Percentiles rank a stretch among this genome's conserved stretches.
Conservation (phyloP, 2,329 filamentous ascomycete genomes). For the Calonectria hongkongensis region DNA sequence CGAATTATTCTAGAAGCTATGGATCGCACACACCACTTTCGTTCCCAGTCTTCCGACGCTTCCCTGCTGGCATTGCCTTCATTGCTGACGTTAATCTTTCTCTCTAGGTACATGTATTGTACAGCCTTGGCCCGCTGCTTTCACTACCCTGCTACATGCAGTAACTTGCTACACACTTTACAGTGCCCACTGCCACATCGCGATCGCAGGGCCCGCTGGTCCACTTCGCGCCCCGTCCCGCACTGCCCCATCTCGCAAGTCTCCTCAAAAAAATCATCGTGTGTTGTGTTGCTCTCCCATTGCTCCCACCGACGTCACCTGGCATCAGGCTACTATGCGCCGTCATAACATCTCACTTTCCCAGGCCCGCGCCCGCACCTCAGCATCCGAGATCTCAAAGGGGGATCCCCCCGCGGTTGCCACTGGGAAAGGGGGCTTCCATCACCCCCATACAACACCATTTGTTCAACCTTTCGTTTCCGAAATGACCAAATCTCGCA, state of each 20-base stretch:
- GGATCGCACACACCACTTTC: conserved; percentile 38
- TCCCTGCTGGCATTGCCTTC: conserved; percentile 26
- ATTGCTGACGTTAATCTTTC: conserved; percentile 30
- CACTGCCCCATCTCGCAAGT: conserved; percentile 32
- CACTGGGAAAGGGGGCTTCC: conserved; percentile 10
- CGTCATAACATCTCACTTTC: conserved; percentile 44
- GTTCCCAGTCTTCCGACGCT: conserved; percentile 22
- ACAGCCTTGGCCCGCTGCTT: conserved; percentile 13
- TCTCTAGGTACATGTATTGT: conserved; percentile 29
- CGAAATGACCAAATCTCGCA: conserved; percentile 38
- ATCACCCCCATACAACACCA: conserved; percentile 18
- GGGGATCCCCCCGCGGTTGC: conserved; percentile 20
- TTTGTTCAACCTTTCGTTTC: conserved; percentile 29
- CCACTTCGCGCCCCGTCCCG: conserved; percentile 42
- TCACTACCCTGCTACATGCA: neutral
- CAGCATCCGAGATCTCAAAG: conserved; percentile 44
- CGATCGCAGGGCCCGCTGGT: conserved; percentile 36
- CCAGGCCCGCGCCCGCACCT: conserved; percentile 37
- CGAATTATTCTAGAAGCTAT: conserved; percentile 50
- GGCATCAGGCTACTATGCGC: conserved; percentile 42
- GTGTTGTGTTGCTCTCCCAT: conserved; percentile 23
- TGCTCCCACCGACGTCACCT: conserved; percentile 34
- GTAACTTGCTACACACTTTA: neutral
- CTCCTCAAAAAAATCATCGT: conserved; percentile 17
- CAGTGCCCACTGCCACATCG: conserved; percentile 29